These are phyloP conservation scores for Dictyostelium discoideum DNA, from an alignment of 78 protist species.

Conservation along the genomic window dicty_2.7 NC_007089.4:4390501-4391000, in stretches of 20 bases:
- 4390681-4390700: conserved; percentile 69
- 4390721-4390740: conserved; percentile 23
- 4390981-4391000: conserved; percentile 18
- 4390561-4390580: conserved; percentile 14
- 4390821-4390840: conserved; percentile 15
- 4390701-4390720: conserved; percentile 43
- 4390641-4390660: conserved; percentile 68
- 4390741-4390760: conserved; percentile 20
- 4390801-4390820: conserved; percentile 43
- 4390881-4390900: conserved; percentile 17
- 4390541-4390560: conserved; percentile 54
- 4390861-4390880: conserved; percentile 47
- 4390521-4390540: conserved; percentile 73
- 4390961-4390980: conserved; percentile 32
- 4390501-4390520: conserved; percentile 67
- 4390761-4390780: conserved; percentile 39
- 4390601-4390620: conserved; percentile 26
- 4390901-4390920: conserved; percentile 30
- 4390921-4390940: conserved; percentile 49
- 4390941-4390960: neutral
- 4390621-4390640: conserved; percentile 42
- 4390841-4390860: conserved; percentile 60
- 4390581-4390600: conserved; percentile 32
- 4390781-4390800: conserved; percentile 53
- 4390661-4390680: conserved; percentile 41